Conservation (phyloP, 2,329 filamentous ascomycete species). For the Colletotrichum paranaense region DNA sequence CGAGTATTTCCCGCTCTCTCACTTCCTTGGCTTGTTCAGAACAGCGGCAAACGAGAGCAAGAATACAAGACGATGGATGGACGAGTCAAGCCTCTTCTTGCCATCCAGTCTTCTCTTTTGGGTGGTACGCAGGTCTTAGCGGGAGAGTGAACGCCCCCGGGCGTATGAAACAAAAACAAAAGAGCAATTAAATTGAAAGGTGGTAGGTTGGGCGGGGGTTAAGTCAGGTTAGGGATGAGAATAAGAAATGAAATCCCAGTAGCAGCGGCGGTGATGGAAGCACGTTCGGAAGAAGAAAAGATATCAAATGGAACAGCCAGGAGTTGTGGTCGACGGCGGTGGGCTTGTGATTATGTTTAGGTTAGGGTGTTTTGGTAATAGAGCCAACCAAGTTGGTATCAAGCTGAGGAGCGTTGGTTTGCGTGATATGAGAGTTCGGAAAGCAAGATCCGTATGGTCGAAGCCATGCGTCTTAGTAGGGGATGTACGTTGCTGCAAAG, state of each 20-base stretch:
- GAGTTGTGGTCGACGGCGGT: background rate
- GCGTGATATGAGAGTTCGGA: background rate
- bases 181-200: background rate
- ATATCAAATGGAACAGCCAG: background rate
- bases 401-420: background rate
- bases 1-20: background rate
- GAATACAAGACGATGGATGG: background rate
- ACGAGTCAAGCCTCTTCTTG: slow-evolving; percentile 21
- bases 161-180: slow-evolving; percentile 5
- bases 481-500: background rate
- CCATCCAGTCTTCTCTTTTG: background rate
- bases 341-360: slow-evolving; percentile 5
- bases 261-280: background rate
- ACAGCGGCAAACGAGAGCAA: background rate
- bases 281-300: background rate
- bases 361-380: background rate
- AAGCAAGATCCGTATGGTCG: background rate
- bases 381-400: background rate
- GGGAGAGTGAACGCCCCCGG: background rate
- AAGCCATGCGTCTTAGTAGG: slow-evolving; percentile 2
- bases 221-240: background rate
- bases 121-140: background rate
- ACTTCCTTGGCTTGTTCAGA: background rate
- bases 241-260: background rate
- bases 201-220: background rate